Percentiles rank a stretch among this genome's conserved stretches.
Evolutionary conservation across 1,139 yeast species (phyloP).

Genomic region (Pichia sp.): DNA sequence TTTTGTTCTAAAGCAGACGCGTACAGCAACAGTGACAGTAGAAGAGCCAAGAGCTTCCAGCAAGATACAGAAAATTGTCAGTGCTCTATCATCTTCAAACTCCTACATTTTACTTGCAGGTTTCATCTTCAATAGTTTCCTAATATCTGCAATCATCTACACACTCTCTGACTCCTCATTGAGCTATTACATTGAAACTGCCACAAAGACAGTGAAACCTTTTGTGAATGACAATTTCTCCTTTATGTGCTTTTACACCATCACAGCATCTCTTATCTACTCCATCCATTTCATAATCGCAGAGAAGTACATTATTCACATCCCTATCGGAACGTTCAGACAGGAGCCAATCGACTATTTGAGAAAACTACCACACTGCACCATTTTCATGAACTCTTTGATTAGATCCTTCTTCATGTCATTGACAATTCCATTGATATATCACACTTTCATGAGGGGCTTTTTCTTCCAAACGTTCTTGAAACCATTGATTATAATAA

Average conservation of each 20-base stretch:
- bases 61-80: conserved; percentile 39
- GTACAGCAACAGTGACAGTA: conserved; percentile 46
- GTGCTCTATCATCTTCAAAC: conserved; percentile 38
- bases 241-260: conserved; percentile 38
- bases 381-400: conserved; percentile 12
- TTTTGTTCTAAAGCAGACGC: conserved; percentile 38
- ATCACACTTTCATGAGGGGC: conserved; percentile 37
- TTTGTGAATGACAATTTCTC: conserved; percentile 57
- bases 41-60: conserved; percentile 45
- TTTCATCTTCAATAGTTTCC: conserved; percentile 35
- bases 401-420: conserved; percentile 26
- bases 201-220: conserved; percentile 46
- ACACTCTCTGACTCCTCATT: conserved; percentile 25
- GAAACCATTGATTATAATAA: conserved; percentile 17
- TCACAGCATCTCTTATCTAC: conserved; percentile 37
- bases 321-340: conserved; percentile 40
- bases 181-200: conserved; percentile 25
- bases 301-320: conserved; percentile 54
- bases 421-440: conserved; percentile 42
- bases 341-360: conserved; percentile 32
- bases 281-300: conserved; percentile 46
- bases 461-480: conserved; percentile 13
- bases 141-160: conserved; percentile 30
- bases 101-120: conserved; percentile 32
- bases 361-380: conserved; percentile 6